Percentiles rank a stretch among this genome's conserved stretches.
These are phyloP conservation scores for Striga hermonthica DNA, from an alignment of 305 asterid genomes.

Conservation along the genomic window DNA sequence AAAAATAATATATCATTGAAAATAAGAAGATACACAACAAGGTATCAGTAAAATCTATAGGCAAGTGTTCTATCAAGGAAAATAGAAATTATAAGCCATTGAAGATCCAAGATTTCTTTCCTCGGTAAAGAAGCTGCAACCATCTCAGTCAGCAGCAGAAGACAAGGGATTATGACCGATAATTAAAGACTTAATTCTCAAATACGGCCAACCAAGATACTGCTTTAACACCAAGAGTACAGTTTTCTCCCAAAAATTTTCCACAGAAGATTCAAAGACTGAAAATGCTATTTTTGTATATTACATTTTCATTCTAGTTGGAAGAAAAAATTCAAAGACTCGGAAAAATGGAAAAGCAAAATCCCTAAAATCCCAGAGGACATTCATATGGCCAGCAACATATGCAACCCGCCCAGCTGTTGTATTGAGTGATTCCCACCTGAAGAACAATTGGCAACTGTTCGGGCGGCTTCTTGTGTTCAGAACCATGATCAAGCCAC, in stretches of 20 bases:
- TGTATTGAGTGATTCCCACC: constrained; percentile 38
- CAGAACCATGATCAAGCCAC: constrained; percentile 99
- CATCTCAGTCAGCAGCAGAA: no score
- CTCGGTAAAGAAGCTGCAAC: no score
- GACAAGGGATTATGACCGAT: no score
- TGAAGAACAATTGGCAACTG: constrained; percentile 99
- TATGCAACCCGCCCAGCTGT: no score
- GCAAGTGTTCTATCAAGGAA: neutral
- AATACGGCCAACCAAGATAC: no score
- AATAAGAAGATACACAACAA: constrained; percentile 5
- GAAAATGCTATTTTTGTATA: no score
- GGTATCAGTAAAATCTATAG: neutral
- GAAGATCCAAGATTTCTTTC: constrained; percentile 10
- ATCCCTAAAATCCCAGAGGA: no score
- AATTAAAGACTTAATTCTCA: no score
- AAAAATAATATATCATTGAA: neutral
- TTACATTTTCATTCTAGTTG: no score
- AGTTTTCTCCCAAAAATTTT: neutral
- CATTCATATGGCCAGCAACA: no score
- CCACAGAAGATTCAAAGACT: neutral
- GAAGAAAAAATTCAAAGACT: no score
- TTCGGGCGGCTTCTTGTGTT: constrained; percentile 92
- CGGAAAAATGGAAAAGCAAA: no score
- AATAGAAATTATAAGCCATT: constrained; percentile 10
- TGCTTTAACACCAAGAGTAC: neutral